Percentiles rank a stretch among this genome's conserved stretches.
phyloP scores from a whole-genome alignment of 2,329 filamentous ascomycete genomes.

The Stagonosporopsis cucurbitacearum region DNA sequence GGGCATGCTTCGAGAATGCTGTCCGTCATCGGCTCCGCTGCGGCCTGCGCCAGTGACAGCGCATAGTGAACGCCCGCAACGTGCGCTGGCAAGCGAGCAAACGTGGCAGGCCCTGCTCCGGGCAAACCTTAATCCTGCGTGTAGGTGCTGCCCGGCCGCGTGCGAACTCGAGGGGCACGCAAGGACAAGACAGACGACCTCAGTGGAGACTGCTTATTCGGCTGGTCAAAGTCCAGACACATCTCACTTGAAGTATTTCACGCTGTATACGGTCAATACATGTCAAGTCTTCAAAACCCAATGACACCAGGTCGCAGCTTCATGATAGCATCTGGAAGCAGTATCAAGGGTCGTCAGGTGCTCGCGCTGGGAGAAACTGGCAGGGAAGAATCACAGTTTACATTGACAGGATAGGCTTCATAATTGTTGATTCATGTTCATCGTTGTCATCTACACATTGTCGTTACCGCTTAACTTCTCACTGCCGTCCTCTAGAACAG shows the following conservation, averaged over 20 bases:
- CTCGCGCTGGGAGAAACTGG: not conserved
- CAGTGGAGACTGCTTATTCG: slow-evolving; percentile 2
- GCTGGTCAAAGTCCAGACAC: not conserved
- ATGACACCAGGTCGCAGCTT: not conserved
- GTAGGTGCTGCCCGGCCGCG: slow-evolving; percentile 6
- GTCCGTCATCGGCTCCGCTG: slow-evolving; percentile 10
- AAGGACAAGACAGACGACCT: not conserved
- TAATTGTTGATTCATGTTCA: not conserved
- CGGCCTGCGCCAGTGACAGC: slow-evolving; percentile 8
- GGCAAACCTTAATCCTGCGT: slow-evolving; percentile 15
- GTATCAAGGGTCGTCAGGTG: not conserved
- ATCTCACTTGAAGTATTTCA: not conserved
- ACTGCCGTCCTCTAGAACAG: slow-evolving; percentile 4
- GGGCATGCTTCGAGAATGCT: slow-evolving; percentile 14
- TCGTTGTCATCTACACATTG: slow-evolving; percentile 9
- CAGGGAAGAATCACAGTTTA: not conserved
- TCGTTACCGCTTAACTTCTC: not conserved
- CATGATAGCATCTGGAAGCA: not conserved
- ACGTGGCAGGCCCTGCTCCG: slow-evolving; percentile 16
- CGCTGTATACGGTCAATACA: not conserved
- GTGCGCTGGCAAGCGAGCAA: slow-evolving; percentile 19
- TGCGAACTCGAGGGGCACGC: slow-evolving; percentile 14
- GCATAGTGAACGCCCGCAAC: slow-evolving; percentile 18
- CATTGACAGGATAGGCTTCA: not conserved
- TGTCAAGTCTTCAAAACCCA: not conserved